A percentile compares a stretch with the other conserved stretches of the same genome.
phyloP scores from a whole-genome alignment of 1,284 basidiomycete genomes.

The Neonothopanus nambi region DNA sequence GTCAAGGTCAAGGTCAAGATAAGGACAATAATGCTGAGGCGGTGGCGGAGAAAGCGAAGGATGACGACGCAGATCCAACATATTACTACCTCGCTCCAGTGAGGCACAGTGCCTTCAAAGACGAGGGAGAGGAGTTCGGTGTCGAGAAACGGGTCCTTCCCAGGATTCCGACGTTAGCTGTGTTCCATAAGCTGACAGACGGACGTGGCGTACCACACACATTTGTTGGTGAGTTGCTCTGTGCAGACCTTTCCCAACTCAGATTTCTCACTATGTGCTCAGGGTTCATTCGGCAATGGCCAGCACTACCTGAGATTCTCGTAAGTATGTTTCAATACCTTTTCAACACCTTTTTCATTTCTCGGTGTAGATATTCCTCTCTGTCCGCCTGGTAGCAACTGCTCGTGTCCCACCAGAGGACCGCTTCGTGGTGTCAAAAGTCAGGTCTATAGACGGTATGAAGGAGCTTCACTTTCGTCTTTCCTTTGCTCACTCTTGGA shows the following conservation, averaged over 20 bases:
- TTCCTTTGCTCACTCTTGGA: background rate
- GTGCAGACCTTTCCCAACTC: background rate
- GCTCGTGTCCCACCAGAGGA: slow-evolving; percentile 47
- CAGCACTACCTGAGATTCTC: slow-evolving; percentile 57
- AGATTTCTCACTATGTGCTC: background rate
- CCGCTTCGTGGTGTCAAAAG: slow-evolving; percentile 54
- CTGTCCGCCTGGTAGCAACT: slow-evolving; percentile 49
- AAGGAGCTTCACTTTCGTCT: background rate
- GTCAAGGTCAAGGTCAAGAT: background rate
- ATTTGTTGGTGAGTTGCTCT: slow-evolving; percentile 44
- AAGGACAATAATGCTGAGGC: slow-evolving; percentile 12
- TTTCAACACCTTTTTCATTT: background rate
- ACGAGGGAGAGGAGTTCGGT: slow-evolving; percentile 17
- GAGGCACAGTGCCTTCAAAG: slow-evolving; percentile 15
- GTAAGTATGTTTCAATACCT: slow-evolving; percentile 31
- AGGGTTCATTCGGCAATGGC: slow-evolving; percentile 57
- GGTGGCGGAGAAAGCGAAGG: slow-evolving; percentile 19
- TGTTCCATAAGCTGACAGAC: slow-evolving; percentile 56
- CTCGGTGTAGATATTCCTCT: slow-evolving; percentile 53
- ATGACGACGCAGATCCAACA: slow-evolving; percentile 6
- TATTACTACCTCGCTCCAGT: slow-evolving; percentile 11
- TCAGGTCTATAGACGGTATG: slow-evolving; percentile 50
- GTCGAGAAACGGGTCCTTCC: slow-evolving; percentile 33
- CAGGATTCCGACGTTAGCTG: slow-evolving; percentile 51
- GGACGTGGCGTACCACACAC: slow-evolving; percentile 60